phyloP scores from a whole-genome alignment of 768 basidiomycete species.

The Macrolepiota fuliginosa region DNA sequence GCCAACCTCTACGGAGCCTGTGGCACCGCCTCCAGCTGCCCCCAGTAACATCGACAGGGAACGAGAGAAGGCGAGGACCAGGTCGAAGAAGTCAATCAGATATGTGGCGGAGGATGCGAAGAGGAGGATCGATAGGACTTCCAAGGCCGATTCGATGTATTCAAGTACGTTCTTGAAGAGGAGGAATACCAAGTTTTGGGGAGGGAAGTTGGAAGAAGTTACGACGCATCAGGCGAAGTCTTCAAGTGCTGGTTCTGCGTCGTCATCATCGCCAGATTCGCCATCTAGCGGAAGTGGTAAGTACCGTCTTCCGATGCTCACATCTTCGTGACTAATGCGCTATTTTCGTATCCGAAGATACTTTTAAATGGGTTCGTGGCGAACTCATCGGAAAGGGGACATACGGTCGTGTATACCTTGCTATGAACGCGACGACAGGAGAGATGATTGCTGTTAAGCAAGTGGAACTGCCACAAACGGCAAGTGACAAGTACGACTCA shows the following conservation, averaged over 20 bases:
- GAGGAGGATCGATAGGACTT: constrained; percentile 68
- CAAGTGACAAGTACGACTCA: constrained; percentile 86
- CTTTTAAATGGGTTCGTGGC: constrained; percentile 98
- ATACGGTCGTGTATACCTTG: constrained; percentile 95
- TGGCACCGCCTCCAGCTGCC: constrained; percentile 35
- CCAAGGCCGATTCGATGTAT: constrained; percentile 51
- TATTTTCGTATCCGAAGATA: constrained; percentile 44
- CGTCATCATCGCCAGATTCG: constrained; percentile 43
- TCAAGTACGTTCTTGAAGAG: constrained; percentile 57
- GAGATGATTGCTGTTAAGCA: constrained; percentile 99
- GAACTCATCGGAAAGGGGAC: constrained; percentile 97
- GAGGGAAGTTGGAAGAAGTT: constrained; percentile 89
- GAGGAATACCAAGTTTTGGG: constrained; percentile 95
- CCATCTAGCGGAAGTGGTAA: constrained; percentile 66
- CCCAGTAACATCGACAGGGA: constrained; percentile 24
- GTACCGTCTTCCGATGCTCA: constrained; percentile 27
- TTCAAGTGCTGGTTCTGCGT: constrained; percentile 32
- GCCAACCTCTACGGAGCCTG: constrained; percentile 61
- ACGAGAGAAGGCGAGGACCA: constrained; percentile 41
- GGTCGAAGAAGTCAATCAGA: constrained; percentile 88
- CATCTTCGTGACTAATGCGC: background rate
- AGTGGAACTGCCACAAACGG: constrained; percentile 91
- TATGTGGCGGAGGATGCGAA: constrained; percentile 89
- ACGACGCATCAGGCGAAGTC: constrained; percentile 67
- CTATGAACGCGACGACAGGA: constrained; percentile 92